Base-by-base conservation (phyloP, 2,329 filamentous ascomycete genomes). In the Ascochyta pisi region DNA sequence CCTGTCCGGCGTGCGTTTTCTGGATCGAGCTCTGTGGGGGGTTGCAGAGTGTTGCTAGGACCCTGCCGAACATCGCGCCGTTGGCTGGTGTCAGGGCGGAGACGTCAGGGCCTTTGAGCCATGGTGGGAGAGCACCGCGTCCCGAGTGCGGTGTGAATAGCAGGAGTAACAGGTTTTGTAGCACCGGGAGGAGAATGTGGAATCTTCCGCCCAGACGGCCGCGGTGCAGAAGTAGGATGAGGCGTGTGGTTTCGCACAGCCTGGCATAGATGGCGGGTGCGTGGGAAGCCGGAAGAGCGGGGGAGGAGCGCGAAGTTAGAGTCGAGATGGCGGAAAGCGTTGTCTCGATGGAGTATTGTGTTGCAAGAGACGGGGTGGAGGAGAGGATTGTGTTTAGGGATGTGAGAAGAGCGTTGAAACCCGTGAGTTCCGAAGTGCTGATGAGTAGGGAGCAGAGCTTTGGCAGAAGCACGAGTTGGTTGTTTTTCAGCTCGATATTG, bases 41-140 rank as follows among this genome's bases (percentile, higher is more conserved):
- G 49, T 85, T 84, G 74, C 84, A 86, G 46, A 88, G 80, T 0
- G 83, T 81, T n/a, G 82, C 82, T 22, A 88, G 78, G 8, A 88
- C 73, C 9, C 84, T 81, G 1, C 83, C 79, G 61, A 82, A 84
- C 37, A 80, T 76, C 1, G 76, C 71, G 2, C 81, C 82, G 54
- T 83, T 82, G 16, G 76, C 73, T 15, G 76, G 64, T 9, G 73
- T 69, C 26, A 80, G 75, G 6, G 62, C 50, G 10, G 55, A 41
- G 1, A 64, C 45, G 24, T 53, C 45, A 2, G 60, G 52, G 10
- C 57, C 37, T 8, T 48, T 50, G 7, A 78, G 58, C 76, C 75
- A 75, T 43, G 65, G n/a, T 6, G 74, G 69, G 9, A 73, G 65
- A 5, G 65, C 48, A 44, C 61, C 58, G 37, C 67, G 68, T 24